Evolutionary conservation across 2,329 filamentous ascomycete genomes (phyloP).

Genomic region (Leptographium flavum): DNA sequence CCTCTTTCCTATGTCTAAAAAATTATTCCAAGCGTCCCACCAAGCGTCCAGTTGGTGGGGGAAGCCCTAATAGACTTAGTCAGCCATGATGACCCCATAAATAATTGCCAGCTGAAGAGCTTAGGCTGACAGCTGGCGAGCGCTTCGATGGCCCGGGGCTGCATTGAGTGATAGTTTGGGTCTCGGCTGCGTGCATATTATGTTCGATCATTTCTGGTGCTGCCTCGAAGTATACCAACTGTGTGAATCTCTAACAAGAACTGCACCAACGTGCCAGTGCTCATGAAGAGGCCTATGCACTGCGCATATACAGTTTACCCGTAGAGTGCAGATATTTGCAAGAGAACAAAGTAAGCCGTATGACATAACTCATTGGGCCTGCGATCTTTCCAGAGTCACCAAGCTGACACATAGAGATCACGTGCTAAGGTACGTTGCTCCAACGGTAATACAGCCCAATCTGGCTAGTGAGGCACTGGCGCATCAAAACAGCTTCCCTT

Average conservation of each 20-base stretch:
- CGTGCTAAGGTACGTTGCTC: too few relatives aligned
- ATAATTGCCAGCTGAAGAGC: neutral
- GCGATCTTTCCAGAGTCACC: too few relatives aligned
- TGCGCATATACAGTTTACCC: too few relatives aligned
- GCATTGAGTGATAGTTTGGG: too few relatives aligned
- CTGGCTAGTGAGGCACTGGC: neutral
- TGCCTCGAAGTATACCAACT: too few relatives aligned
- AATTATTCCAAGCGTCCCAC: conserved; percentile 3
- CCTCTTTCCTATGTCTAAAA: conserved; percentile 1
- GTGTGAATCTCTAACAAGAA: too few relatives aligned
- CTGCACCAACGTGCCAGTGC: too few relatives aligned
- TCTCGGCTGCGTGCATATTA: too few relatives aligned
- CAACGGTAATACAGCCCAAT: neutral
- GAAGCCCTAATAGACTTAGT: conserved; percentile 13
- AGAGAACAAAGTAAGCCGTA: neutral
- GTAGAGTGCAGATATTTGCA: neutral
- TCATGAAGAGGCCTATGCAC: too few relatives aligned
- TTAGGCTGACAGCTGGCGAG: neutral
- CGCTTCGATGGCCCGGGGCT: neutral
- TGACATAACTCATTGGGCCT: too few relatives aligned
- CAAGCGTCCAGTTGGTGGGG: conserved; percentile 7
- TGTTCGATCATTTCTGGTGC: too few relatives aligned
- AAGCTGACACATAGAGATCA: too few relatives aligned
- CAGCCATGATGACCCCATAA: neutral
- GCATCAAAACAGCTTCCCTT: neutral